These are phyloP conservation scores for Tolypocladium ovalisporum DNA, from an alignment of 2,329 filamentous ascomycete species.

Conservation along the genomic window DNA sequence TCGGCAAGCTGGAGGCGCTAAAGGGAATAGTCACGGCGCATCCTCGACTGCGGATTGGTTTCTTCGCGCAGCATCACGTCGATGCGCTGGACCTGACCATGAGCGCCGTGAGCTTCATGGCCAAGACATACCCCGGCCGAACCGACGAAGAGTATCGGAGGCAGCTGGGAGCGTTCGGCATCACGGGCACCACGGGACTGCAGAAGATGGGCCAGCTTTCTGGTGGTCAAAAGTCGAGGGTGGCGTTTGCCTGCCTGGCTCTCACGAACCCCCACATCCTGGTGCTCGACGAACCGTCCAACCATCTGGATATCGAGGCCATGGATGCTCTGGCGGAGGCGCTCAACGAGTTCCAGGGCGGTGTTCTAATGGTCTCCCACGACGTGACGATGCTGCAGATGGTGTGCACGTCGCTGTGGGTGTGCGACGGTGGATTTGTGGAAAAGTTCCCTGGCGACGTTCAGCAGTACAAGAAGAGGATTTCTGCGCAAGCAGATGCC, in stretches of 20 bases:
- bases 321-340: constrained; percentile 92
- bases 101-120: constrained; percentile 93
- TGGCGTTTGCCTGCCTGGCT: constrained; percentile 93
- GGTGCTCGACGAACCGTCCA: constrained; percentile 95
- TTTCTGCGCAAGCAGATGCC: constrained; percentile 77
- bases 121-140: constrained; percentile 78
- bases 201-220: constrained; percentile 93
- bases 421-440: constrained; percentile 87
- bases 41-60: constrained; percentile 80
- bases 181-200: constrained; percentile 88
- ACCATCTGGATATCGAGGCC: constrained; percentile 97
- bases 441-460: constrained; percentile 95
- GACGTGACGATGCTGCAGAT: constrained; percentile 98
- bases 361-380: constrained; percentile 97
- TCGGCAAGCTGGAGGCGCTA: constrained; percentile 67
- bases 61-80: constrained; percentile 98
- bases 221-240: constrained; percentile 95
- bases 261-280: constrained; percentile 93
- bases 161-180: constrained; percentile 80
- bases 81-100: constrained; percentile 85
- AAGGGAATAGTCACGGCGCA: constrained; percentile 80
- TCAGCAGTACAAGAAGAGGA: constrained; percentile 95
- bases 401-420: constrained; percentile 90
- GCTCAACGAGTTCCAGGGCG: constrained; percentile 77
- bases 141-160: constrained; percentile 95